A percentile compares a stretch with the other conserved stretches of the same genome.
These are phyloP conservation scores for Cadophora luteo-olivacea DNA, from an alignment of 2,329 filamentous ascomycete genomes.

Conservation along the genomic window DNA sequence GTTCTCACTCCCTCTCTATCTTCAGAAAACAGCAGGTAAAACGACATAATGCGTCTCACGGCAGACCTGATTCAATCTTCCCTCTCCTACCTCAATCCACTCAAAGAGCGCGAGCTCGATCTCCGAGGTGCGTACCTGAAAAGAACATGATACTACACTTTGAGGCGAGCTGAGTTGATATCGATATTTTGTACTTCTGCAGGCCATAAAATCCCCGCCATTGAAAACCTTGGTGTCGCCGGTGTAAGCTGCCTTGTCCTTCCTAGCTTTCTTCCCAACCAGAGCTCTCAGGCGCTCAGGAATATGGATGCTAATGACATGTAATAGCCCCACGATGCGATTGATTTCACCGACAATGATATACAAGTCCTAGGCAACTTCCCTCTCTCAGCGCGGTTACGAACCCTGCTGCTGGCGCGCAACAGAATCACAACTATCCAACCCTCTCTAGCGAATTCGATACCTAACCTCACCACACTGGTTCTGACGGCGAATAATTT, in stretches of 20 bases:
- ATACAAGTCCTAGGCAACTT: constrained; percentile 91
- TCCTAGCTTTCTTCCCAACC: not conserved
- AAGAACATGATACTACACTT: constrained; percentile 97
- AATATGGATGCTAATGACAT: constrained; percentile 1
- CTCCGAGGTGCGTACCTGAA: constrained; percentile 95
- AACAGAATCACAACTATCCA: constrained; percentile 89
- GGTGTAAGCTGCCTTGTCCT: constrained; percentile 65
- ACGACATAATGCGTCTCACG: constrained; percentile 81
- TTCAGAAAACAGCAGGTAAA: constrained; percentile 27
- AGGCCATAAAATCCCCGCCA: constrained; percentile 97
- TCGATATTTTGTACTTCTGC: constrained; percentile 57
- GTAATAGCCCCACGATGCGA: constrained; percentile 89
- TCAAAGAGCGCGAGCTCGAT: constrained; percentile 98
- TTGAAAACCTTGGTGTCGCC: constrained; percentile 97
- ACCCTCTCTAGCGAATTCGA: constrained; percentile 71
- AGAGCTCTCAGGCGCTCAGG: not conserved
- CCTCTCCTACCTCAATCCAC: constrained; percentile 96
- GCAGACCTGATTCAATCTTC: constrained; percentile 93
- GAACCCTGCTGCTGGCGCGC: constrained; percentile 84
- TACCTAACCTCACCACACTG: constrained; percentile 83
- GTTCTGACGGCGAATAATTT: constrained; percentile 86
- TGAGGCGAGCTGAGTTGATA: constrained; percentile 84
- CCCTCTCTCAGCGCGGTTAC: constrained; percentile 86
- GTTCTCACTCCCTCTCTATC: constrained; percentile 2
- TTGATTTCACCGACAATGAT: constrained; percentile 99